Percentiles rank a stretch among this genome's conserved stretches.
Evolutionary conservation across 352 stramenopile genomes (phyloP).

Genomic region (Globisporangium lucens): DNA sequence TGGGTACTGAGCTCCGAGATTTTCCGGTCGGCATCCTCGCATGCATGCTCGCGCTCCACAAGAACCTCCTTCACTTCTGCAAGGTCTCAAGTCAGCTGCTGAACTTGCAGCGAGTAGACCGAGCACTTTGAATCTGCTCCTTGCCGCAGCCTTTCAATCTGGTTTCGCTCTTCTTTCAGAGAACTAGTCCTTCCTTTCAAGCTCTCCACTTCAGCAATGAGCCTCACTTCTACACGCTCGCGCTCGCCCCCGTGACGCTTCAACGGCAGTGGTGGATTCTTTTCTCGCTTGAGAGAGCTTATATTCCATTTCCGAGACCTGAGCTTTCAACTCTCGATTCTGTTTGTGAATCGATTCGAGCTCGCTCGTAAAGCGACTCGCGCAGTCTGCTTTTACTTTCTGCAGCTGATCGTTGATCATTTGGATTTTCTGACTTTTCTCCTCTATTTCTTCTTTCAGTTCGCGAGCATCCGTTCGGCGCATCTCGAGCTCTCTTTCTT

Average conservation of each 20-base stretch:
- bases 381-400: constrained; percentile 70
- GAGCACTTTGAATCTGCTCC: constrained; percentile 46
- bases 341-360: constrained; percentile 53
- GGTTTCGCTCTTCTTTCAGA: constrained; percentile 63
- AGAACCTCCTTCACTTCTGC: constrained; percentile 53
- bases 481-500: constrained; percentile 64
- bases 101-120: constrained; percentile 42
- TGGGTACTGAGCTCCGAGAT: constrained; percentile 62
- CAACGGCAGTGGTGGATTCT: constrained; percentile 30
- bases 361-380: constrained; percentile 43
- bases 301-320: constrained; percentile 50
- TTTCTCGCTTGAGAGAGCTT: constrained; percentile 41
- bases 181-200: constrained; percentile 42
- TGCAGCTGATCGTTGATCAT: constrained; percentile 70
- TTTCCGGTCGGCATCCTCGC: constrained; percentile 70
- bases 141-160: constrained; percentile 43
- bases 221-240: constrained; percentile 47
- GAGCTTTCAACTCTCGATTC: constrained; percentile 59
- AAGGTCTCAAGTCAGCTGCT: constrained; percentile 56
- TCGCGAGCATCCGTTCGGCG: constrained; percentile 54
- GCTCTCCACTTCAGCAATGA: constrained; percentile 61
- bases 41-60: constrained; percentile 55
- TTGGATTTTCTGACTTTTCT: constrained; percentile 60
- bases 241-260: constrained; percentile 41
- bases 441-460: constrained; percentile 56